phyloP scores from a whole-genome alignment of 1,284 basidiomycete species.

The Ustilago nuda region DNA sequence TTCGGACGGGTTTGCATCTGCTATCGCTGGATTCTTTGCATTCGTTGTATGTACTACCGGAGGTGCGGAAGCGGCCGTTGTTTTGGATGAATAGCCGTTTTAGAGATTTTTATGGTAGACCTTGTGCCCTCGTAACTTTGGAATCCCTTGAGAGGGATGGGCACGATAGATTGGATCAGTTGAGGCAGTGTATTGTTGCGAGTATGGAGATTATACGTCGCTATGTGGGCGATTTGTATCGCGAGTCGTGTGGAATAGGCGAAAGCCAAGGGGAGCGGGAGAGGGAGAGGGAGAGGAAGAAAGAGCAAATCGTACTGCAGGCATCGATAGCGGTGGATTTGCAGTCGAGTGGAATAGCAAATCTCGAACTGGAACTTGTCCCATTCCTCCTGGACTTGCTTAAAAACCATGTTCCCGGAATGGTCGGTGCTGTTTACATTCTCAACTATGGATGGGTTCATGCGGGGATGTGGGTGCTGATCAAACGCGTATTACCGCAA shows the following conservation, averaged over 20 bases:
- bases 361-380: conserved; percentile 65
- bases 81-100: conserved; percentile 66
- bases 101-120: conserved; percentile 60
- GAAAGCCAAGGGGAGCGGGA: background rate
- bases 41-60: conserved; percentile 60
- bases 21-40: conserved; percentile 53
- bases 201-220: conserved; percentile 64
- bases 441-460: conserved; percentile 86
- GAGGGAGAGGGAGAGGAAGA: background rate
- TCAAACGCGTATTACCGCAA: conserved; percentile 80
- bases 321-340: conserved; percentile 61
- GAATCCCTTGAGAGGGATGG: conserved; percentile 59
- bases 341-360: conserved; percentile 56
- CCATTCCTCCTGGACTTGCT: conserved; percentile 66
- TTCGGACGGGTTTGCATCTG: conserved; percentile 59
- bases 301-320: conserved; percentile 51
- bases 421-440: conserved; percentile 75
- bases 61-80: conserved; percentile 55
- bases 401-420: conserved; percentile 67
- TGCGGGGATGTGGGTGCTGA: conserved; percentile 79
- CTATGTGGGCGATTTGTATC: conserved; percentile 55
- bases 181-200: conserved; percentile 66
- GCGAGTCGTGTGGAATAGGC: conserved; percentile 10
- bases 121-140: conserved; percentile 62
- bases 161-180: conserved; percentile 58